Conservation (phyloP, 495 filamentous ascomycete genomes). For the Neurospora sp. region DNA sequence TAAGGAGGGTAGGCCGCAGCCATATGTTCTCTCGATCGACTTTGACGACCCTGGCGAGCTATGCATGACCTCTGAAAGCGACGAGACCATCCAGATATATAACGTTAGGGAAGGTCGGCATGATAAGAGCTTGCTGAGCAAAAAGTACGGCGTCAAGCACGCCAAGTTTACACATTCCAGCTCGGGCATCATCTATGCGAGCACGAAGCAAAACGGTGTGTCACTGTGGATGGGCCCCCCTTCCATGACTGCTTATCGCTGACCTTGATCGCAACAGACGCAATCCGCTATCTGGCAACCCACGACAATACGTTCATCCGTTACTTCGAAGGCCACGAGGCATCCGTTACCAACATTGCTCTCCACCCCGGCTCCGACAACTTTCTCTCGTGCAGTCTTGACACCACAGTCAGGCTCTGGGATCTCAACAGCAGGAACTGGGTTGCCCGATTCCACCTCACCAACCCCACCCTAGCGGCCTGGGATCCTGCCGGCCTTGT, state of each 20-base stretch:
- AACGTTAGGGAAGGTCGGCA: constrained; percentile 81
- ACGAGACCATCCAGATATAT: constrained; percentile 91
- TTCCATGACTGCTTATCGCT: neutral
- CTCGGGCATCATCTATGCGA: constrained; percentile 84
- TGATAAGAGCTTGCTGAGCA: constrained; percentile 71
- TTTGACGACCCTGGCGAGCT: constrained; percentile 92
- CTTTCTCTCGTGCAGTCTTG: constrained; percentile 82
- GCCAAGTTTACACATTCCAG: constrained; percentile 89
- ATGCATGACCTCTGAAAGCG: constrained; percentile 74
- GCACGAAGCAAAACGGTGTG: constrained; percentile 81
- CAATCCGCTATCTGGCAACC: constrained; percentile 80
- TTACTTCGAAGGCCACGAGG: constrained; percentile 86
- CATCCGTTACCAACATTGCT: constrained; percentile 67
- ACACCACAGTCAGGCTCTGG: constrained; percentile 86
- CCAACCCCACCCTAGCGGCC: constrained; percentile 68
- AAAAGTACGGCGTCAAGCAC: constrained; percentile 92
- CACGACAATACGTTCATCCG: constrained; percentile 92
- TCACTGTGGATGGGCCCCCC: neutral
- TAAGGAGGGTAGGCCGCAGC: constrained; percentile 30
- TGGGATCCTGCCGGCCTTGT: constrained; percentile 85
- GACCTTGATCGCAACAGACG: constrained; percentile 42
- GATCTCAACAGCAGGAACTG: constrained; percentile 61
- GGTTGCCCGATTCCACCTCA: constrained; percentile 65
- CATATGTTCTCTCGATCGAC: constrained; percentile 61
- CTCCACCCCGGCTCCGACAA: constrained; percentile 67